phyloP scores from a whole-genome alignment of 257 asterid species.

The Ocimum tenuiflorum region DNA sequence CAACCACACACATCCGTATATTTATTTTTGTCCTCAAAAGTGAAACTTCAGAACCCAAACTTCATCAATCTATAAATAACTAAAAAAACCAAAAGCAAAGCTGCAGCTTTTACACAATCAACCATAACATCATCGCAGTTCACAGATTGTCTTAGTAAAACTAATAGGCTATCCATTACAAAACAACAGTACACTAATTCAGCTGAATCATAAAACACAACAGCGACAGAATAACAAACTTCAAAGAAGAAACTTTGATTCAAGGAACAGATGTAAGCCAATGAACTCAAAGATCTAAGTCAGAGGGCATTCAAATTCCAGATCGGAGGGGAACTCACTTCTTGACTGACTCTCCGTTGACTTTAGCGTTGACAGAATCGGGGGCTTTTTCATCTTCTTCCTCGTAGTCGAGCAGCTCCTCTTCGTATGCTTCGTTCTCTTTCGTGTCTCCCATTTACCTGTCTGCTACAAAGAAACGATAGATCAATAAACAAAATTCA shows the following conservation, averaged over 20 bases:
- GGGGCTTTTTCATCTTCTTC: slow-evolving; percentile 80
- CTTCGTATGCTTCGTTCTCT: slow-evolving; percentile 82
- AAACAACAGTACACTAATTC: not conserved
- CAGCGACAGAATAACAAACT: no score
- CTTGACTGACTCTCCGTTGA: slow-evolving; percentile 77
- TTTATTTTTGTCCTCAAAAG: not conserved
- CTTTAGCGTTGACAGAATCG: slow-evolving; percentile 51
- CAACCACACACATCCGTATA: not conserved
- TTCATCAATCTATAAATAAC: not conserved
- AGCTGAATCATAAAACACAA: not conserved
- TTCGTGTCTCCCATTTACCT: slow-evolving; percentile 65
- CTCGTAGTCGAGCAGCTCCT: slow-evolving; percentile 92
- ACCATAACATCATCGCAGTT: not conserved
- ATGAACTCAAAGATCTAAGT: not conserved
- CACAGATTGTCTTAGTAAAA: not conserved
- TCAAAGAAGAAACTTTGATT: not conserved
- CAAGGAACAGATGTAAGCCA: not conserved
- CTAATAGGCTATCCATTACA: not conserved
- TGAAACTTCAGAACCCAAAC: not conserved
- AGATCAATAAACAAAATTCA: slow-evolving; percentile 17
- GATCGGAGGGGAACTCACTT: slow-evolving; percentile 41
- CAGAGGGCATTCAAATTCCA: not conserved
- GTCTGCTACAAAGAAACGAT: slow-evolving; percentile 22
- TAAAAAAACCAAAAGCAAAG: not conserved
- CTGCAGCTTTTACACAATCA: not conserved